Evolutionary conservation across 805 yeast genomes (phyloP).

Genomic region (Suhomyces emberorum): DNA sequence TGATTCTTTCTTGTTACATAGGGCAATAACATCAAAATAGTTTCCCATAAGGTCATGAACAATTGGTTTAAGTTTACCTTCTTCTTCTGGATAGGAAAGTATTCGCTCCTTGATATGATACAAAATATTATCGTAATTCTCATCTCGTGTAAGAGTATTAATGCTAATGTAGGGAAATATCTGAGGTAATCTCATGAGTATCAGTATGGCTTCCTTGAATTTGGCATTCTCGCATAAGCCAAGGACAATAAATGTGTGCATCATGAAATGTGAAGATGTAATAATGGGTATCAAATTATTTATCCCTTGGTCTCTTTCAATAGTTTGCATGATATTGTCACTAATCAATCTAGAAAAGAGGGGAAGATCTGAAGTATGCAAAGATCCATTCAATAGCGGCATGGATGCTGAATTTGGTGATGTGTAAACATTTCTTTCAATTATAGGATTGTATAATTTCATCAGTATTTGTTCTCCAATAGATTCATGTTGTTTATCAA

Average conservation of each 20-base stretch:
- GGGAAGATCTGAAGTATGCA: constrained; percentile 31
- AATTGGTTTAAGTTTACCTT: neutral
- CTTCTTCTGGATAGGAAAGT: neutral
- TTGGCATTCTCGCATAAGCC: constrained; percentile 25
- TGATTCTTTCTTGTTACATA: neutral
- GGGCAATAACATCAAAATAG: neutral
- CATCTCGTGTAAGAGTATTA: constrained; percentile 5
- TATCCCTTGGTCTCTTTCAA: constrained; percentile 9
- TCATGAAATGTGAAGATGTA: constrained; percentile 21
- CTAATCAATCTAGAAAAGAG: constrained; percentile 18
- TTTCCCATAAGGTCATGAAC: neutral
- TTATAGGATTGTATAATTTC: constrained; percentile 21
- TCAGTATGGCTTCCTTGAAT: constrained; percentile 23
- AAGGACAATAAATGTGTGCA: constrained; percentile 25
- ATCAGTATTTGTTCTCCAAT: neutral
- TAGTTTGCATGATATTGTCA: constrained; percentile 7
- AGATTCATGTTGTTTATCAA: constrained; percentile 8
- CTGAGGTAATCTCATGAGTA: constrained; percentile 18
- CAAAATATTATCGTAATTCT: constrained; percentile 8
- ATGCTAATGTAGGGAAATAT: constrained; percentile 7
- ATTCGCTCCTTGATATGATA: constrained; percentile 2
- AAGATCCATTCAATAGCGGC: constrained; percentile 28
- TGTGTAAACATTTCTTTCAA: constrained; percentile 26
- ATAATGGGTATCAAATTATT: constrained; percentile 18
- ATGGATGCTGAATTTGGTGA: constrained; percentile 15